Percentiles rank a stretch among this genome's conserved stretches.
Evolutionary conservation across 345 rosid genomes (phyloP).

Genomic region (Citrus cavaleriei): DNA sequence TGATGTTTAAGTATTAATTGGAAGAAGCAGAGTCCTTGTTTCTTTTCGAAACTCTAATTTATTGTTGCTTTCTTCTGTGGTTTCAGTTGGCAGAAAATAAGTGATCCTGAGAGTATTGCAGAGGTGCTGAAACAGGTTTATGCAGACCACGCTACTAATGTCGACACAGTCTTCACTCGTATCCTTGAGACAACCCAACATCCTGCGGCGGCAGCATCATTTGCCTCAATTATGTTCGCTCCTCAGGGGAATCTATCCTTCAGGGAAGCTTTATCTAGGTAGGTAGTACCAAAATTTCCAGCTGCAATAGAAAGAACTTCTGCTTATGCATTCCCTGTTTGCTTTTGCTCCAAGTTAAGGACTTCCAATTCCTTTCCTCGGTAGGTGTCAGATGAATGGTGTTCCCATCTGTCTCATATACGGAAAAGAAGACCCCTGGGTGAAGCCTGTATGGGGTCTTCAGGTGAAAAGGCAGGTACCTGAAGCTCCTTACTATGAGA

Average conservation of each 20-base stretch:
- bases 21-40: not conserved
- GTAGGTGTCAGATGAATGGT: slow-evolving; percentile 54
- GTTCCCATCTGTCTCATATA: slow-evolving; percentile 80
- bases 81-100: slow-evolving; percentile 87
- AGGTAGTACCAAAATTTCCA: slow-evolving; percentile 6
- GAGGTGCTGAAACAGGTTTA: slow-evolving; percentile 86
- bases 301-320: not conserved
- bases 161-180: slow-evolving; percentile 74
- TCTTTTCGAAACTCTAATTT: not conserved
- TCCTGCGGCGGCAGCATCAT: slow-evolving; percentile 94
- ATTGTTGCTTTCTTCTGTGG: slow-evolving; percentile 1
- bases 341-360: slow-evolving; percentile 1
- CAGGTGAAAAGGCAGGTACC: slow-evolving; percentile 71
- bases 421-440: slow-evolving; percentile 98
- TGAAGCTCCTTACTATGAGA: slow-evolving; percentile 79
- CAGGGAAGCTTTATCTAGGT: slow-evolving; percentile 60
- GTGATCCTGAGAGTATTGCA: slow-evolving; percentile 80
- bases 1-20: not conserved
- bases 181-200: slow-evolving; percentile 75
- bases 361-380: slow-evolving; percentile 9
- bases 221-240: slow-evolving; percentile 92
- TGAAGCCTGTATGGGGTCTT: slow-evolving; percentile 86
- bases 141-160: slow-evolving; percentile 77
- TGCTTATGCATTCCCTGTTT: not conserved
- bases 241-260: slow-evolving; percentile 78